Evolutionary conservation across 1,139 yeast species (phyloP), one percentile per base, ranked within the genome.

Genomic region (Kodamaea plutei): DNA sequence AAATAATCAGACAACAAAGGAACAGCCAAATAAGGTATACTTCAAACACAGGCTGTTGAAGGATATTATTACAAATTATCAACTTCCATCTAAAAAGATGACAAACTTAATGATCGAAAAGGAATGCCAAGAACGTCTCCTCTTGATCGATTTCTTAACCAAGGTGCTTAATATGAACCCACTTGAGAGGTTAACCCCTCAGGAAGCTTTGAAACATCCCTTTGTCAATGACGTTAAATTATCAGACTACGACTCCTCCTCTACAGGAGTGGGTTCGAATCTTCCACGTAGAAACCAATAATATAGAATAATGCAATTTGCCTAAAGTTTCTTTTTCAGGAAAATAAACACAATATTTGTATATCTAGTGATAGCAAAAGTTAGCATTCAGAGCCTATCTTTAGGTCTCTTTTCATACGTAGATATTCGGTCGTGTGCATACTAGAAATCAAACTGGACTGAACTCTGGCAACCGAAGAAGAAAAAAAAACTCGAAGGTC

Each of bases 151-250:
- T 54, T 87, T 91, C 49, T 67, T 91, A 30, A 60, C 69, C 28
- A 95, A 95, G 21, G 73, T 85, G 8, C 64, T 91, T 37, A 85
- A 82, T 45, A 60, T 87, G 51, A 89, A 89, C 56, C 98, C 98
- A 1, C 69, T 91, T 47, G 96, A 89, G 54, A 72, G 99, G 46
- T 82, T 96, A 79, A 87, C 96, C 0, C 98, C 98, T 8, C 96
- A 87, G 46, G 96, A 91, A 54, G 98, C 97, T 0, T 68, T 83
- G 15, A 68, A 78, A 57, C 98, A 93, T 59, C 97, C 97, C 0
- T 91, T 93, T 55, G 76, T 91, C 13, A 81, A 44, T 29, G 66
- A 61, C 36, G 41, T 41, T 11, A 28, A 21, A 14, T 17, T 28
- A 8, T 10, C 38, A 26, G 25, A 40, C 36, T n/a, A 32, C n/a